Base-by-base conservation (phyloP, 805 yeast species). In the Cyberlindnera galapagoensis region DNA sequence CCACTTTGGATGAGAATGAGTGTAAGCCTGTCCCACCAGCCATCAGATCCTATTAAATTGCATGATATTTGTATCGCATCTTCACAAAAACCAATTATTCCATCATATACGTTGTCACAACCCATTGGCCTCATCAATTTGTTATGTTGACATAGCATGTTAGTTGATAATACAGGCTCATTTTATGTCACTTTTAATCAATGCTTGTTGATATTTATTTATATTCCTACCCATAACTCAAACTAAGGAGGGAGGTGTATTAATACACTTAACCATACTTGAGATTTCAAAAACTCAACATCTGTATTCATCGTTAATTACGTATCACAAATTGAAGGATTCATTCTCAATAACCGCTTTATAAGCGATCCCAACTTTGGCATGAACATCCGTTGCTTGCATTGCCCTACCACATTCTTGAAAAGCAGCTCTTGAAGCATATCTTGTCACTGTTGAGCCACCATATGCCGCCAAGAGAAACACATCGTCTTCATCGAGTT, bases 21-120 rank as follows among this genome's bases (percentile, higher is more conserved):
- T 87, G 96, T 74, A 83, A 86, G 65, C 70, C 95, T 30, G 96
- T 90, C 43, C 97, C 97, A 46, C 97, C 97, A 38, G 92, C 94
- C 37, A 79, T 82, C 66, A 90, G 98, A 76, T 87, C 86, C 42
- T 90, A 90, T 63, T 90, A 78, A 44, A 25, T 16, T 23, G 26
- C n/a, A n/a, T n/a, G n/a, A 17, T 29, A 17, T n/a, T n/a, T n/a
- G n/a, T n/a, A n/a, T n/a, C n/a, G n/a, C n/a, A n/a, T n/a, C n/a
- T n/a, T n/a, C n/a, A n/a, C n/a, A n/a, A n/a, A n/a, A n/a, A n/a
- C n/a, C n/a, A n/a, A n/a, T n/a, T n/a, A n/a, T n/a, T n/a, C n/a
- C n/a, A n/a, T n/a, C n/a, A n/a, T n/a, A n/a, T n/a, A n/a, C n/a
- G n/a, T n/a, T n/a, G n/a, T n/a, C n/a, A n/a, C n/a, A n/a, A n/a